Conservation (phyloP, 1,284 basidiomycete genomes). For the Neotropicomus parvogracilis region DNA sequence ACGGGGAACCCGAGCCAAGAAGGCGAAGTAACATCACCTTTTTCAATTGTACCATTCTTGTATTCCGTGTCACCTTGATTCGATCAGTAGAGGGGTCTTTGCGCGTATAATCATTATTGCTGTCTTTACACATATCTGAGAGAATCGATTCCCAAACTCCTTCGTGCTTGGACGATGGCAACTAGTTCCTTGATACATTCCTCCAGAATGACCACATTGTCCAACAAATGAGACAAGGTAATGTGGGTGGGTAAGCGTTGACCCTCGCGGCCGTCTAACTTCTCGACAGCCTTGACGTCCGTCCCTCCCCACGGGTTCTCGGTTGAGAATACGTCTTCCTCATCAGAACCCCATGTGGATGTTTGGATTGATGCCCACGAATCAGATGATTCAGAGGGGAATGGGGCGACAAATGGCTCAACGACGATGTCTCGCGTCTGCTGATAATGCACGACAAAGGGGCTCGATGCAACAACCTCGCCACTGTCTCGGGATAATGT, state of each 20-base stretch:
- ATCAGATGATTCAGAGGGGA: slow-evolving; percentile 46
- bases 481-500: slow-evolving; percentile 40
- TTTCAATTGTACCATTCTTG: neutral
- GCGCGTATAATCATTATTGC: slow-evolving; percentile 8
- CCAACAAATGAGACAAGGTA: slow-evolving; percentile 81
- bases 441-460: slow-evolving; percentile 84
- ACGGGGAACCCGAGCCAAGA: slow-evolving; percentile 33
- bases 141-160: slow-evolving; percentile 84
- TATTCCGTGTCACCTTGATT: neutral
- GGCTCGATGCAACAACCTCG: slow-evolving; percentile 61
- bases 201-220: slow-evolving; percentile 94
- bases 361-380: slow-evolving; percentile 60
- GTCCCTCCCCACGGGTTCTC: slow-evolving; percentile 53
- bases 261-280: slow-evolving; percentile 26
- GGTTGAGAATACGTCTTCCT: slow-evolving; percentile 65
- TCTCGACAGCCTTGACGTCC: slow-evolving; percentile 30
- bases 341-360: slow-evolving; percentile 50
- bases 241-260: slow-evolving; percentile 39
- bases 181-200: slow-evolving; percentile 94
- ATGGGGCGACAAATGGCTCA: slow-evolving; percentile 64
- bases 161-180: slow-evolving; percentile 81
- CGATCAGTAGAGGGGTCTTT: neutral
- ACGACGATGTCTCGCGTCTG: slow-evolving; percentile 70
- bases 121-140: slow-evolving; percentile 61
- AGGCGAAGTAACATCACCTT: slow-evolving; percentile 24